Evolutionary conservation across 2,329 filamentous ascomycete species (phyloP).

Genomic region (Aspergillus sp.): DNA sequence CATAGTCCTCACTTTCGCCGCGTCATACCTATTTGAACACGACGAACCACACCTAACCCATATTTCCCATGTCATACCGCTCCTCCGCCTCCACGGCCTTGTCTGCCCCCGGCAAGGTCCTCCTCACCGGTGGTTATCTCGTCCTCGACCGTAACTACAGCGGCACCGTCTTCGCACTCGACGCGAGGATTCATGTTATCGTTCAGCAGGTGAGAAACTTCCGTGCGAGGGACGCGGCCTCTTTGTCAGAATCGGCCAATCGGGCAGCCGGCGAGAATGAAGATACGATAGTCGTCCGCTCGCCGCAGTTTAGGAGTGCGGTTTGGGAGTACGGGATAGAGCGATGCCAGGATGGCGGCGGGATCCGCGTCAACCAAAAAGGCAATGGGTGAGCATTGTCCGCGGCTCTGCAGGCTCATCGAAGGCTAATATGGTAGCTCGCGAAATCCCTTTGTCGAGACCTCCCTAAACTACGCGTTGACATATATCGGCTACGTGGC

Average conservation of each 20-base stretch:
- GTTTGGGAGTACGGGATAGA: slow-evolving; percentile 81
- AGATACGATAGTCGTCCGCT: slow-evolving; percentile 72
- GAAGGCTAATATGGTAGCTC: slow-evolving; percentile 32
- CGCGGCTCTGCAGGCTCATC: slow-evolving; percentile 1
- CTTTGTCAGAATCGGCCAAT: slow-evolving; percentile 9
- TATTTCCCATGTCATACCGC: neutral
- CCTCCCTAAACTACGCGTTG: slow-evolving; percentile 75
- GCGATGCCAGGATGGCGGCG: slow-evolving; percentile 60
- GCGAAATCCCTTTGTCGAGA: slow-evolving; percentile 83
- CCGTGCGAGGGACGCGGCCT: slow-evolving; percentile 10
- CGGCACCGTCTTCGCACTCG: slow-evolving; percentile 57
- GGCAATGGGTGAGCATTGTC: slow-evolving; percentile 23
- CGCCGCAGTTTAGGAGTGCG: slow-evolving; percentile 81
- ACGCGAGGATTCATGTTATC: slow-evolving; percentile 54
- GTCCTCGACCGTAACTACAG: slow-evolving; percentile 83
- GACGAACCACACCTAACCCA: neutral
- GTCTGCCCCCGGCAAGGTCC: slow-evolving; percentile 91
- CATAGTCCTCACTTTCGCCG: too few relatives aligned
- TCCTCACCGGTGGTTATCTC: slow-evolving; percentile 88
- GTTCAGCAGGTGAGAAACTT: slow-evolving; percentile 44
- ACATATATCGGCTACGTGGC: slow-evolving; percentile 58
- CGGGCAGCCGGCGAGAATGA: slow-evolving; percentile 36
- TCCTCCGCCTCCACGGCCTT: slow-evolving; percentile 44
- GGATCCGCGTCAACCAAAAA: slow-evolving; percentile 66
- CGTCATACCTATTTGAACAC: too few relatives aligned